Evolutionary conservation across 371 early-diverging fungal species (phyloP), one percentile per base, ranked within the genome.

Genomic region (Dinochytrium kinnereticum): DNA sequence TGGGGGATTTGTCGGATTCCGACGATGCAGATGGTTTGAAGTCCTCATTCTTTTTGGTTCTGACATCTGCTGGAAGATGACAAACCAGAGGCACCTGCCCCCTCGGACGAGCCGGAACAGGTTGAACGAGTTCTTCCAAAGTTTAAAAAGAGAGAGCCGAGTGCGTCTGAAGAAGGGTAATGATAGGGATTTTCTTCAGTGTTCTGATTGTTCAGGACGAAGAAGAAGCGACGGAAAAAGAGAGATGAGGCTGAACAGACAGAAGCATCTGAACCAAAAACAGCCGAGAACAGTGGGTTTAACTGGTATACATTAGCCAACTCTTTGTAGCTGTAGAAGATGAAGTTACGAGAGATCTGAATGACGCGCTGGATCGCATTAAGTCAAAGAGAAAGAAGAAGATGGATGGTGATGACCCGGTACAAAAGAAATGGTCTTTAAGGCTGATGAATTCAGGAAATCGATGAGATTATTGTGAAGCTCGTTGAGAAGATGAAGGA

Each of bases 401-500:
- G 36, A 24, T 70, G 10, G 72, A 74, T 53, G 75, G 74, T 13
- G 80, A 80, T 37, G 83, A 80, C 30, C 73, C 76, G 31, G 80
- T 76, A 36, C 15, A 33, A 2, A 30, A 15, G 15, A 15, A 30
- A 70, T 15, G 19, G 39, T 13, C 21, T n/a, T 30, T 55, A 33
- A 31, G n/a, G 31, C 21, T 1, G 36, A 38, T 55, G 51, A 1
- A 5, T 10, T 2, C 69, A 78, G 76, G 78, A 78, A 59, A 55
- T 76, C 55, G 84, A 84, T 53, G 84, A 82, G 37, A 67, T 72
- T 57, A 74, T 76, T 30, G 72, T 64, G 2, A 53, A 81, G 38
- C 78, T 96, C 73, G 85, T 91, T 15, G 90, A 91, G 51, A 88
- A 89, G 70, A 96, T 97, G 97, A 88, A 87, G 61, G 86, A 86